Evolutionary conservation across 768 basidiomycete genomes (phyloP).

Genomic region (Galerina sulciceps): DNA sequence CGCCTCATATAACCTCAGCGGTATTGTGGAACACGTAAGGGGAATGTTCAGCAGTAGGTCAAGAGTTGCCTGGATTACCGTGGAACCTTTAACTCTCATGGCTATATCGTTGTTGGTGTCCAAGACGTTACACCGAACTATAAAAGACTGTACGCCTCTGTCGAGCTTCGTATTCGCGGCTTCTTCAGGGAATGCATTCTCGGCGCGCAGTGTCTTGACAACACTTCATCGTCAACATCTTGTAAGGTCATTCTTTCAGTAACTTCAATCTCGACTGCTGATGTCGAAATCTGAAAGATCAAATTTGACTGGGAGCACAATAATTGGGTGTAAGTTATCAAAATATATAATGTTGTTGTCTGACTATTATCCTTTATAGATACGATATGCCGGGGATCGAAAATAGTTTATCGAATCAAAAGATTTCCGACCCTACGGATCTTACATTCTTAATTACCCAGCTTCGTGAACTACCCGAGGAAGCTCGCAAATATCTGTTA

Average conservation of each 20-base stretch:
- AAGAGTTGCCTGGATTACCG: slow-evolving; percentile 66
- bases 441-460: slow-evolving; percentile 63
- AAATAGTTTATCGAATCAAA: slow-evolving; percentile 53
- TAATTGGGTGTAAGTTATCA: slow-evolving; percentile 59
- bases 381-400: slow-evolving; percentile 63
- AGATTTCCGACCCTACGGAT: slow-evolving; percentile 63
- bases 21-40: slow-evolving; percentile 54
- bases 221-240: slow-evolving; percentile 67
- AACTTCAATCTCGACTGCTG: background rate
- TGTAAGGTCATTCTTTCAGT: slow-evolving; percentile 38
- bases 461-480: slow-evolving; percentile 62
- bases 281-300: slow-evolving; percentile 43
- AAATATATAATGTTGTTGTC: background rate
- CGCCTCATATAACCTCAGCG: slow-evolving; percentile 25
- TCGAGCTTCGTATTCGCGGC: slow-evolving; percentile 58
- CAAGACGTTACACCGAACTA: slow-evolving; percentile 61
- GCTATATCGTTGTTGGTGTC: slow-evolving; percentile 66
- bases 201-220: slow-evolving; percentile 63
- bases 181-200: slow-evolving; percentile 74
- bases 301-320: slow-evolving; percentile 68
- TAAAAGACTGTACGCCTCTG: slow-evolving; percentile 57
- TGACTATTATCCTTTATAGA: slow-evolving; percentile 29
- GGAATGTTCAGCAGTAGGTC: slow-evolving; percentile 62
- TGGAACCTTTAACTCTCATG: slow-evolving; percentile 61
- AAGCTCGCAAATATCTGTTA: slow-evolving; percentile 66